phyloP scores from a whole-genome alignment of 2,329 filamentous ascomycete species.

The Verticillium isaacii region DNA sequence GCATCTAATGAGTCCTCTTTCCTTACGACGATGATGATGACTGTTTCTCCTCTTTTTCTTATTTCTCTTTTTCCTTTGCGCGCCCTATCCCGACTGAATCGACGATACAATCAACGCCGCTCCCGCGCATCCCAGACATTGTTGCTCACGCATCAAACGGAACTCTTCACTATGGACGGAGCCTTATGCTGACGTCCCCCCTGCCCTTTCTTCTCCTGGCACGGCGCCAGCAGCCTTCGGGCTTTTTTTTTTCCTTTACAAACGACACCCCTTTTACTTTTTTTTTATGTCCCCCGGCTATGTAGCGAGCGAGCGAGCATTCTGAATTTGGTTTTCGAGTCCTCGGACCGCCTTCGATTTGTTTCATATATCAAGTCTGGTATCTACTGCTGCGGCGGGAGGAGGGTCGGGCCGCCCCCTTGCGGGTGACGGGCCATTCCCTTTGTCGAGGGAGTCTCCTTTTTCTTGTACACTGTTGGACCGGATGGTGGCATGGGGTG shows the following conservation, averaged over 20 bases:
- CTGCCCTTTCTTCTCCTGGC: background rate
- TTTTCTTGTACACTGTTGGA: conserved; percentile 6
- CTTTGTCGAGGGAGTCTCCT: background rate
- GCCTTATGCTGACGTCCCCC: conserved; percentile 4
- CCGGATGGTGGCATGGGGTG: background rate
- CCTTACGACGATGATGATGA: conserved; percentile 14
- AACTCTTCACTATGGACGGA: conserved; percentile 17
- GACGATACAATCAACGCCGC: conserved; percentile 22
- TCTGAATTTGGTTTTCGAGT: conserved; percentile 7
- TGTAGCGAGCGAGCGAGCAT: conserved; percentile 22
- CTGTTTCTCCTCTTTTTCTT: background rate
- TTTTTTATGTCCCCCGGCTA: conserved; percentile 25
- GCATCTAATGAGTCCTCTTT: conserved; percentile 10
- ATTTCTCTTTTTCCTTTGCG: conserved; percentile 8
- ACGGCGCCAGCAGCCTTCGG: background rate
- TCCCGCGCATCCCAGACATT: conserved; percentile 32
- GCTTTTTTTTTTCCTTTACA: conserved; percentile 2
- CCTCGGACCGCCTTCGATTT: conserved; percentile 5
- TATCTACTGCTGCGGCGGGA: conserved; percentile 11
- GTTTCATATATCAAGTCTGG: conserved; percentile 14
- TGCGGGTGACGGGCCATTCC: background rate
- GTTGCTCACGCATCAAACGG: conserved; percentile 45
- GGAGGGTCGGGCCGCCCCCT: conserved; percentile 3
- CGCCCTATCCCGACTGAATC: conserved; percentile 3
- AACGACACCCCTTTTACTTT: conserved; percentile 22